Evolutionary conservation across 352 stramenopile genomes (phyloP), one percentile per base, ranked within the genome.

Genomic region (Poterioochromonas sp.): DNA sequence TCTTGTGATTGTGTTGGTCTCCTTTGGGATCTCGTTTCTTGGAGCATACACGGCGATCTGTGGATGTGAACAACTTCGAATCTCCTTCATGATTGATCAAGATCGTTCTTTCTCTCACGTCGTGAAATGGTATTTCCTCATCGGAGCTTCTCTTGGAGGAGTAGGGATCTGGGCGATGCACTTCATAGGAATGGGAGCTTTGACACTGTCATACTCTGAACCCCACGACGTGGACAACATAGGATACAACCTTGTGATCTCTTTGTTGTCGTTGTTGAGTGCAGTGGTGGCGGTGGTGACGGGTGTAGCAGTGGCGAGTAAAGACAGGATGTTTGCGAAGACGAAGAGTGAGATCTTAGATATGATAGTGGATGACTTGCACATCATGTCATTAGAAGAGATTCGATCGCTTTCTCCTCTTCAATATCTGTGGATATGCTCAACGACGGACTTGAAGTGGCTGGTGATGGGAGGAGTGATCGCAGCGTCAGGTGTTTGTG

Each of bases 301-400:
- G 3, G 35, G 63, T 1, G 15, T 47, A 47, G 32, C 26, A 11
- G 40, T 74, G 3, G 65, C 40, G 1, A 54, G 1, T 26, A 40
- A 58, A 40, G 65, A 74, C 29, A 5, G 3, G 11, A 35, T 74
- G 41, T 74, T 58, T 39, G 3, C 65, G 37, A 74, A 74, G n/a
- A 54, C 3, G 3, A 51, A 54, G 29, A 12, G 37, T 11, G 65
- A 74, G 15, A 51, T 74, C 15, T 26, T 74, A 11, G 5, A 54
- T 15, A 8, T 40, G 37, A 54, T 74, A 1, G 12, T 74, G 20
- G n/a, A 58, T 3, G 5, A n/a, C 12, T 8, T 12, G 5, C 1
- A 12, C 3, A 35, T 15, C 3, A 11, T 74, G 1, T 39, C 65
- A 35, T n/a, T 74, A 18, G 29, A 53, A 51, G 3, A 74, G 29